Percentiles rank a stretch among this genome's conserved stretches.
Evolutionary conservation across 306 rosid genomes (phyloP).

Genomic region (Gillenia trifoliata): DNA sequence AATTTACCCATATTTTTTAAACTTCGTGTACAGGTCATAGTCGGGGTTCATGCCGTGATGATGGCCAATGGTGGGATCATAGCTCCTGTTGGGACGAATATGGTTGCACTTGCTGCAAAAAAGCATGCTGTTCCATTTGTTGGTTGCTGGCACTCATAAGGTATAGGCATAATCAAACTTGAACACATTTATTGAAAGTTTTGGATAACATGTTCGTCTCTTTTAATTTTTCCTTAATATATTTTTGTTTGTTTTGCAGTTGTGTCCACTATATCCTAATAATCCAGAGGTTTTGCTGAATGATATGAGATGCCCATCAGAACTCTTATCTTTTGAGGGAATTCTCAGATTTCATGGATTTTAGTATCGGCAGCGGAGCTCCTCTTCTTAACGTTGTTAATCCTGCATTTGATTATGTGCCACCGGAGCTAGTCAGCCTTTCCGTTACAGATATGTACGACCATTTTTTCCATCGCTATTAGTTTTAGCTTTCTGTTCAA

Average conservation of each 20-base stretch:
- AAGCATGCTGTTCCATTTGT: conserved; percentile 23
- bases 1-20: not conserved
- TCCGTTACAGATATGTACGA: conserved; percentile 9
- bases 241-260: not conserved
- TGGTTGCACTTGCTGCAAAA: conserved; percentile 21
- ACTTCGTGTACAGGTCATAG: conserved; percentile 1
- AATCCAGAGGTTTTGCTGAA: conserved; percentile 15
- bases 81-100: conserved; percentile 19
- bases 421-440: conserved; percentile 10
- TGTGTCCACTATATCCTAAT: conserved; percentile 8
- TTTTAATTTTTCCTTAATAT: not conserved
- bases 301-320: conserved; percentile 9
- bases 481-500: not conserved
- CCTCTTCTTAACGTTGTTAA: conserved; percentile 1
- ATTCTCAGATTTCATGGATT: conserved; percentile 7
- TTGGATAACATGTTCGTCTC: not conserved
- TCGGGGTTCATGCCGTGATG: conserved; percentile 17
- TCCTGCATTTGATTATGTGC: conserved; percentile 14
- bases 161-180: not conserved
- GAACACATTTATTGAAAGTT: not conserved
- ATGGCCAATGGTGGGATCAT: conserved; percentile 19
- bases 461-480: not conserved
- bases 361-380: not conserved
- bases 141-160: conserved; percentile 14
- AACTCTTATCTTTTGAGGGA: conserved; percentile 5